phyloP scores from a whole-genome alignment of 2,329 filamentous ascomycete species.

The Aspergillus aculeatinus region DNA sequence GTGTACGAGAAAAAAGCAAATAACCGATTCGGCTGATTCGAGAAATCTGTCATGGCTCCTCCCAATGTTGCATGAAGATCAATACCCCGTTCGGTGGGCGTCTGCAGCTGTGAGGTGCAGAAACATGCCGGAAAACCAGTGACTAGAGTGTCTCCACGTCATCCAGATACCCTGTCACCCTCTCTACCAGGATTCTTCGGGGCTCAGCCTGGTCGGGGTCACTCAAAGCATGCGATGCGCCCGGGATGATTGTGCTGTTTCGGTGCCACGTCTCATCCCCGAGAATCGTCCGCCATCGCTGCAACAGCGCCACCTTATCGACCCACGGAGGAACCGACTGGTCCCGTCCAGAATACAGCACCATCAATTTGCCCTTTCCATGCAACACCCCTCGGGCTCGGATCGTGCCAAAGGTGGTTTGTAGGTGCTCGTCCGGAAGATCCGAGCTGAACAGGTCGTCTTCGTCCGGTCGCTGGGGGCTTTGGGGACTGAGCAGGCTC shows the following conservation, averaged over 20 bases:
- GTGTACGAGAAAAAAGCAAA: background rate
- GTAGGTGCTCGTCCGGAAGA: slow-evolving; percentile 58
- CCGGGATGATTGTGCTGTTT: slow-evolving; percentile 47
- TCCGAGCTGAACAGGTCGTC: slow-evolving; percentile 86
- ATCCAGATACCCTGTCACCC: slow-evolving; percentile 38
- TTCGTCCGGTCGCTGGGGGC: slow-evolving; percentile 60
- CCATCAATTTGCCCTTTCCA: slow-evolving; percentile 34
- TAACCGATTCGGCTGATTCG: too few relatives aligned
- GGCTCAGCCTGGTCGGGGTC: slow-evolving; percentile 38
- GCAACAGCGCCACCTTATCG: slow-evolving; percentile 43
- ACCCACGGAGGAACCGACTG: slow-evolving; percentile 46
- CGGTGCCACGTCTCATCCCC: slow-evolving; percentile 45
- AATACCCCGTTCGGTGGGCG: too few relatives aligned
- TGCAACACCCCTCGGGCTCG: slow-evolving; percentile 34
- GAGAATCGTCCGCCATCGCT: slow-evolving; percentile 38
- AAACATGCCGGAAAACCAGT: background rate
- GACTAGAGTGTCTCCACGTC: background rate
- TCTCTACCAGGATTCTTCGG: slow-evolving; percentile 50
- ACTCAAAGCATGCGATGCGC: slow-evolving; percentile 36
- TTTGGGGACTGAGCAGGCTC: slow-evolving; percentile 52
- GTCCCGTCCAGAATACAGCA: slow-evolving; percentile 47
- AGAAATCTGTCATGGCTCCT: too few relatives aligned
- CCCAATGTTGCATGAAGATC: too few relatives aligned
- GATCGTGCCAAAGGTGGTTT: slow-evolving; percentile 61
- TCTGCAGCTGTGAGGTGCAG: background rate